Evolutionary conservation across 148 eudicot species (phyloP).

Genomic region (Dysphania ambrosioides): DNA sequence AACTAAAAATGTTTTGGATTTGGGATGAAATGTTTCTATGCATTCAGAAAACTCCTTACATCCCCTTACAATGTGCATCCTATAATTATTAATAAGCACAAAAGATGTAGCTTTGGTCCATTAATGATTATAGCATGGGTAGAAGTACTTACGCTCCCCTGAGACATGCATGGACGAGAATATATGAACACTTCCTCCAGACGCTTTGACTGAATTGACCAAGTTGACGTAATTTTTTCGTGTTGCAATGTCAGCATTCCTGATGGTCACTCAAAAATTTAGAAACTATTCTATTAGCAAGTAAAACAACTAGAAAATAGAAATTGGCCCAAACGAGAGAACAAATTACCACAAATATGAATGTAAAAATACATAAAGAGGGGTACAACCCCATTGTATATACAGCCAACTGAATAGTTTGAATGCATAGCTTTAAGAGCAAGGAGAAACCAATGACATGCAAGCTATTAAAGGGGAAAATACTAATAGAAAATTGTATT

Average conservation of each 20-base stretch:
- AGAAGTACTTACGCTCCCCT: conserved; percentile 80
- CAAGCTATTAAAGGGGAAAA: too few relatives aligned
- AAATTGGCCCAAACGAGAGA: neutral
- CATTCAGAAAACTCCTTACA: neutral
- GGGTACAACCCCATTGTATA: neutral
- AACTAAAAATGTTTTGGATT: neutral
- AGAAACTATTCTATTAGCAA: neutral
- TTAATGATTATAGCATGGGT: neutral
- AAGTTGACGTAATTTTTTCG: conserved; percentile 74
- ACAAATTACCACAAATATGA: neutral
- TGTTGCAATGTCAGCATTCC: conserved; percentile 69
- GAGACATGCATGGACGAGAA: conserved; percentile 98
- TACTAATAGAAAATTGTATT: too few relatives aligned
- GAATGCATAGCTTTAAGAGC: neutral
- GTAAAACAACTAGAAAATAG: neutral
- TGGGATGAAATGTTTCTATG: neutral
- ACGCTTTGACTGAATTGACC: conserved; percentile 66
- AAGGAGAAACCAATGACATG: neutral
- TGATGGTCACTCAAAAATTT: conserved; percentile 26
- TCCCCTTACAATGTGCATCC: neutral
- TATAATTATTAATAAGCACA: neutral
- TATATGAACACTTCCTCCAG: conserved; percentile 67
- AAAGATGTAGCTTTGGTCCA: neutral
- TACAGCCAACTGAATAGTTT: neutral
- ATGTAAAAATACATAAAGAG: neutral